Conservation (phyloP, 371 early-diverging fungal species). For the Rhizomucor pusillus region DNA sequence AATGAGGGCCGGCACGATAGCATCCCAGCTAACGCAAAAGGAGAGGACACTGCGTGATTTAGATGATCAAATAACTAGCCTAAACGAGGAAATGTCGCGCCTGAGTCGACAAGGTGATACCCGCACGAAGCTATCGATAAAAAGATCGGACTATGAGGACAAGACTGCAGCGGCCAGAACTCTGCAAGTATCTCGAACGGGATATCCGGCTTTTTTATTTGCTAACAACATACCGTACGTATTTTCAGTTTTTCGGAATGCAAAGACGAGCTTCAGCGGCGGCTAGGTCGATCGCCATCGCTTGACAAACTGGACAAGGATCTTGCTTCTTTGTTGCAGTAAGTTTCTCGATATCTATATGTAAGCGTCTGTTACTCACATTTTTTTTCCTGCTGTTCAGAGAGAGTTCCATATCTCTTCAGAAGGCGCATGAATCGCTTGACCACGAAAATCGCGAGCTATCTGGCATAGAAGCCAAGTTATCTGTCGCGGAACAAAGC, state of each 20-base stretch:
- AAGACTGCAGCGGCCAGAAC: constrained; percentile 27
- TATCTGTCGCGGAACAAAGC: constrained; percentile 32
- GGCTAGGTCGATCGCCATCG: constrained; percentile 22
- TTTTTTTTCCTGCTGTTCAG: not conserved
- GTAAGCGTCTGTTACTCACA: not conserved
- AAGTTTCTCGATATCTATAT: not conserved
- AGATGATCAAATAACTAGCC: constrained; percentile 26
- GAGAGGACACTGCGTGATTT: constrained; percentile 20
- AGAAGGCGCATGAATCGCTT: constrained; percentile 1
- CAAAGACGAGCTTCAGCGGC: constrained; percentile 26
- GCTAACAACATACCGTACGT: constrained; percentile 4
- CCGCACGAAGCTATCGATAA: constrained; percentile 55
- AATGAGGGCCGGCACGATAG: not conserved
- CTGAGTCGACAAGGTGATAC: constrained; percentile 57
- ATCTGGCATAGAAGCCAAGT: constrained; percentile 33
- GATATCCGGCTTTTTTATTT: not conserved
- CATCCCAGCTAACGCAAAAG: constrained; percentile 16
- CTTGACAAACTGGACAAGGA: constrained; percentile 26
- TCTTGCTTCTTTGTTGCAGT: constrained; percentile 10
- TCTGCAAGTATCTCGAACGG: constrained; percentile 11
- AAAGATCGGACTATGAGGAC: constrained; percentile 40
- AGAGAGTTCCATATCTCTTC: constrained; percentile 2
- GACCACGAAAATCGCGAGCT: constrained; percentile 18
- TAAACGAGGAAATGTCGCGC: constrained; percentile 48
- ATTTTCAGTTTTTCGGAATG: constrained; percentile 18